A percentile compares a stretch with the other conserved stretches of the same genome.
phyloP scores from a whole-genome alignment of 176 grass and related monocot genomes.

The Juncus inflexus region DNA sequence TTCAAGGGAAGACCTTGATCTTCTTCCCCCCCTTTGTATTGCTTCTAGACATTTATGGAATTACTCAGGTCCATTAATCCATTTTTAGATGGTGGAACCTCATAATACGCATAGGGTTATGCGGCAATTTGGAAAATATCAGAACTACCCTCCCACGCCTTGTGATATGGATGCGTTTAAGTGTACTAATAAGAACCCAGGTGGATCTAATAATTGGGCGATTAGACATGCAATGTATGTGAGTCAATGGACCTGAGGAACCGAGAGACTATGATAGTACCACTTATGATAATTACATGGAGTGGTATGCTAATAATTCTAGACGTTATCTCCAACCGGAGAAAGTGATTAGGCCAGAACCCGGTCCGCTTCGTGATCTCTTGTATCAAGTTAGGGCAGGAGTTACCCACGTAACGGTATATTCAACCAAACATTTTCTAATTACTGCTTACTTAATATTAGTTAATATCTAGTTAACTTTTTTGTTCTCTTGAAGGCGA shows the following conservation, averaged over 20 bases:
- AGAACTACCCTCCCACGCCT: not conserved
- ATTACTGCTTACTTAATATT: not conserved
- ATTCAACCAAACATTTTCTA: not conserved
- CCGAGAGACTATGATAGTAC: constrained; percentile 13
- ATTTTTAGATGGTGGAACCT: constrained; percentile 22
- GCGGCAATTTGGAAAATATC: constrained; percentile 19
- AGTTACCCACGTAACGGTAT: not conserved
- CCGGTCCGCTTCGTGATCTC: not conserved
- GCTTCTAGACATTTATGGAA: constrained; percentile 9
- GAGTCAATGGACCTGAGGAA: not conserved
- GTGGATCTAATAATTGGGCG: too few relatives aligned
- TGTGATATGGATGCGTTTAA: not conserved
- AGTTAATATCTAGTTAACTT: not conserved
- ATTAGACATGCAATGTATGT: constrained; percentile 4
- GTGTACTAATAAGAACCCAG: too few relatives aligned
- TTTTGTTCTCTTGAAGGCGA: constrained; percentile 1
- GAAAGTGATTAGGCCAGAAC: not conserved
- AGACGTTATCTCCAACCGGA: constrained; percentile 4
- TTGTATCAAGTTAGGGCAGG: not conserved
- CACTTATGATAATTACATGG: not conserved
- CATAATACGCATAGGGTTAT: constrained; percentile 21
- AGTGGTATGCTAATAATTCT: constrained; percentile 3
- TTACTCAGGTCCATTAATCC: constrained; percentile 13
- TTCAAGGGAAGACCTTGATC: not conserved
- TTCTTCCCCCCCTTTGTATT: constrained; percentile 11